phyloP scores from a whole-genome alignment of 805 yeast genomes.

The Saturnispora gosingensis region DNA sequence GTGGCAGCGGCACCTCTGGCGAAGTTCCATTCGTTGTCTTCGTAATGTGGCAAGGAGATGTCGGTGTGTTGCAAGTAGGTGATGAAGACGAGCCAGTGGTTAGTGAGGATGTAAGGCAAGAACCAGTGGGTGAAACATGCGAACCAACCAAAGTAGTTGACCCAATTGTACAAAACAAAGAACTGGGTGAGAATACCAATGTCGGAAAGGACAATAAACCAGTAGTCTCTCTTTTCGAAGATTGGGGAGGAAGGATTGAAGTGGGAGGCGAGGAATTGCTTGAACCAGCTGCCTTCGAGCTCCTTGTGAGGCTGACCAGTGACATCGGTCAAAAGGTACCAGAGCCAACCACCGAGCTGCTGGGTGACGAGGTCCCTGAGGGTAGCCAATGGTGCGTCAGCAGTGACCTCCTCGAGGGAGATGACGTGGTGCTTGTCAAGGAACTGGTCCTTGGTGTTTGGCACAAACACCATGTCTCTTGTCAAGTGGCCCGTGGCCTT shows the following conservation, averaged over 20 bases:
- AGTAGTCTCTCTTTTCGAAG: slow-evolving; percentile 63
- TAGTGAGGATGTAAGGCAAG: slow-evolving; percentile 68
- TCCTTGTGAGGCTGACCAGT: slow-evolving; percentile 62
- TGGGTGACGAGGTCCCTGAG: slow-evolving; percentile 48
- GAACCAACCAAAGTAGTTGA: slow-evolving; percentile 52
- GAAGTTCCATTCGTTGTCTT: slow-evolving; percentile 67
- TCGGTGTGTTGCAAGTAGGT: slow-evolving; percentile 82
- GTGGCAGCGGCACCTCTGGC: slow-evolving; percentile 90
- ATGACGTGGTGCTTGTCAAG: slow-evolving; percentile 22
- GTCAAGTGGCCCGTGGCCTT: slow-evolving; percentile 79
- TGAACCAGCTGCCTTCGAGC: slow-evolving; percentile 16
- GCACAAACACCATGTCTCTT: slow-evolving; percentile 81
- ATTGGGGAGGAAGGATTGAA: slow-evolving; percentile 67
- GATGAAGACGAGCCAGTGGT: slow-evolving; percentile 86
- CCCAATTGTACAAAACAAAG: slow-evolving; percentile 49
- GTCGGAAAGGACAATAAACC: slow-evolving; percentile 65
- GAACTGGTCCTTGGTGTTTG: slow-evolving; percentile 54
- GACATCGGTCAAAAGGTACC: slow-evolving; percentile 57
- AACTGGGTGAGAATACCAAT: slow-evolving; percentile 53
- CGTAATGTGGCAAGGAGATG: slow-evolving; percentile 72
- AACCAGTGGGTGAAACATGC: slow-evolving; percentile 60
- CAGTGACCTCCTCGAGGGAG: slow-evolving; percentile 46
- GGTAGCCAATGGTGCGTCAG: slow-evolving; percentile 67
- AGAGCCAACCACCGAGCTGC: slow-evolving; percentile 72
- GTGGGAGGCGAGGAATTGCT: slow-evolving; percentile 49